Conservation (phyloP, 768 basidiomycete species). For the Aureoboletus auriporus region DNA sequence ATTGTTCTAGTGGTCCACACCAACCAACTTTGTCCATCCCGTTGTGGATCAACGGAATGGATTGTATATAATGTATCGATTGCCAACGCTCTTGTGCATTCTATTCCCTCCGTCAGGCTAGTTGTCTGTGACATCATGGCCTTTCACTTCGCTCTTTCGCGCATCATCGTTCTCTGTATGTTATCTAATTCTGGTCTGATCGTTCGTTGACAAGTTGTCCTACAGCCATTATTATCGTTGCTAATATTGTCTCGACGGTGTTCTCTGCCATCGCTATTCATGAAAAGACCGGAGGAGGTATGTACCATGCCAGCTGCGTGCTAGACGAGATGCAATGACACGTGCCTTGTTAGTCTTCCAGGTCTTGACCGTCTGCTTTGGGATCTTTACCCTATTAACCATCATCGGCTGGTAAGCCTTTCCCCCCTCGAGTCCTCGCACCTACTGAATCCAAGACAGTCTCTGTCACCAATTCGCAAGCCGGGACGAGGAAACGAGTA, state of each 20-base stretch:
- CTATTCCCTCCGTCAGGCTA: background rate
- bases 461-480: conserved; percentile 9
- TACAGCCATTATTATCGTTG: conserved; percentile 14
- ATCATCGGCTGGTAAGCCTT: conserved; percentile 21
- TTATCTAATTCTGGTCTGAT: background rate
- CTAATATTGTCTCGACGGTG: conserved; percentile 10
- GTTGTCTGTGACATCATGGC: conserved; percentile 27
- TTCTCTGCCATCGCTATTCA: conserved; percentile 17
- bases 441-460: conserved; percentile 4
- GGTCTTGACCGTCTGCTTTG: conserved; percentile 10
- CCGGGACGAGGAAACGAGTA: conserved; percentile 17
- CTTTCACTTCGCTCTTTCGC: conserved; percentile 20
- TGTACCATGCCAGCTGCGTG: background rate
- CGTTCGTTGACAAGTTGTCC: conserved; percentile 1
- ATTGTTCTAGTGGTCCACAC: conserved; percentile 11
- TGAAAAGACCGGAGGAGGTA: conserved; percentile 21
- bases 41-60: background rate
- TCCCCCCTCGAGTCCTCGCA: background rate
- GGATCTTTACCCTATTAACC: conserved; percentile 7
- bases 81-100: background rate
- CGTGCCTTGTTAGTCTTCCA: conserved; percentile 18
- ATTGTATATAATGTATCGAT: conserved; percentile 15
- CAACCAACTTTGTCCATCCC: conserved; percentile 7
- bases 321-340: background rate
- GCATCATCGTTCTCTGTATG: conserved; percentile 19